phyloP scores from a whole-genome alignment of 345 rosid species.

The Toxicodendron radicans region DNA sequence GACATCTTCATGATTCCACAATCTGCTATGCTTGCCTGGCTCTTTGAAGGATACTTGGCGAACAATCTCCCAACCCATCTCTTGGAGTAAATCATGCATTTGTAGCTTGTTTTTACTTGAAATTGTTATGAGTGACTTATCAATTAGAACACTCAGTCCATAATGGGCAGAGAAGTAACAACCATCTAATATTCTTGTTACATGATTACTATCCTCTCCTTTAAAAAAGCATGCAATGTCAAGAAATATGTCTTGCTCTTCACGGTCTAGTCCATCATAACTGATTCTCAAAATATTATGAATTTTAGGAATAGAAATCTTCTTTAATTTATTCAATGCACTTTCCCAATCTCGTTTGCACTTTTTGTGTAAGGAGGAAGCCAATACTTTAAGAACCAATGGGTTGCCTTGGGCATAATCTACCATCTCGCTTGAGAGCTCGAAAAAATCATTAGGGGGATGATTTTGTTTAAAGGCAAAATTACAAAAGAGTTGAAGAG shows the following conservation, averaged over 20 bases:
- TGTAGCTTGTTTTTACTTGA: not conserved
- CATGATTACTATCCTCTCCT: too few relatives aligned
- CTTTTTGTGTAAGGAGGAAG: constrained; percentile 9
- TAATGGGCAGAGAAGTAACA: constrained; percentile 14
- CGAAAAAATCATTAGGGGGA: too few relatives aligned
- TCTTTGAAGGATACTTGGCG: too few relatives aligned
- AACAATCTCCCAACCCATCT: too few relatives aligned
- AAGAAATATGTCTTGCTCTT: too few relatives aligned
- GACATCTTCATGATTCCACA: too few relatives aligned
- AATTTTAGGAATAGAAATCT: constrained; percentile 17
- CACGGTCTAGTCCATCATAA: too few relatives aligned
- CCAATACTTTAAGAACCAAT: constrained; percentile 20
- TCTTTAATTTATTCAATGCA: constrained; percentile 7
- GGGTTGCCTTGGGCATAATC: constrained; percentile 17
- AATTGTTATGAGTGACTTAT: constrained; percentile 7
- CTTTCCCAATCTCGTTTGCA: constrained; percentile 11
- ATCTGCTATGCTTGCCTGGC: too few relatives aligned
- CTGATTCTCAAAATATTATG: not conserved
- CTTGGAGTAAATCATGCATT: too few relatives aligned
- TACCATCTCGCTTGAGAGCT: too few relatives aligned
- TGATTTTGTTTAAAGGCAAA: constrained; percentile 4
- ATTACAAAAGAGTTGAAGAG: constrained; percentile 18
- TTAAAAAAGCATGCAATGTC: too few relatives aligned
- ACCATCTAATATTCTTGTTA: too few relatives aligned
- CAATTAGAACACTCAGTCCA: constrained; percentile 7